These are phyloP conservation scores for Sambucus nigra DNA, from an alignment of 129 eudicot genomes.

Conservation along the genomic window DNA sequence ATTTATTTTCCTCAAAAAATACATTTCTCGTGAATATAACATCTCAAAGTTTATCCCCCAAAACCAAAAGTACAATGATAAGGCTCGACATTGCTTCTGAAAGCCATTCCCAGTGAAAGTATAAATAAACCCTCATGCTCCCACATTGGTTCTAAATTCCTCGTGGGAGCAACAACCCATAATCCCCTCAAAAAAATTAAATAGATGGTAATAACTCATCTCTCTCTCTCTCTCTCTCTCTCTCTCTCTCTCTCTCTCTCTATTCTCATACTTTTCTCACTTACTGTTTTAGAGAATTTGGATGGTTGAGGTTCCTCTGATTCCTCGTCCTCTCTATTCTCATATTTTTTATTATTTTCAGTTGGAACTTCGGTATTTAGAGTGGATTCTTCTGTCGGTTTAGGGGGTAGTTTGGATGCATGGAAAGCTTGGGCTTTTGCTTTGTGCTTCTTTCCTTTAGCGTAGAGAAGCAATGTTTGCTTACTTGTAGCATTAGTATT, in stretches of 20 bases:
- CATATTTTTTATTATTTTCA: constrained; percentile 24
- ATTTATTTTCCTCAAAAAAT: too few species aligned
- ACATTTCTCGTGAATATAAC: too few species aligned
- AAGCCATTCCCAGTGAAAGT: neutral
- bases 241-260: too few species aligned
- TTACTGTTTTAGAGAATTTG: constrained; percentile 25
- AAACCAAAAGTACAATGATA: neutral
- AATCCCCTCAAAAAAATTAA: neutral
- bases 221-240: too few species aligned
- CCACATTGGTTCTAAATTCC: neutral
- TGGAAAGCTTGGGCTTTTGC: constrained; percentile 87
- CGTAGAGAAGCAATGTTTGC: constrained; percentile 82
- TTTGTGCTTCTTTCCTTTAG: constrained; percentile 92
- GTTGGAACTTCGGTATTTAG: constrained; percentile 20
- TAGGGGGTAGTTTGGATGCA: constrained; percentile 67
- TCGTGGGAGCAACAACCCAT: neutral
- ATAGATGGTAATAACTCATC: neutral
- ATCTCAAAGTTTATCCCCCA: too few species aligned
- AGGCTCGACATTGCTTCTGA: neutral
- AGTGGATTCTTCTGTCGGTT: constrained; percentile 43
- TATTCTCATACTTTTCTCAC: constrained; percentile 35
- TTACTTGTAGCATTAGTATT: constrained; percentile 85
- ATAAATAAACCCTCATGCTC: neutral
- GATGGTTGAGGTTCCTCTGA: constrained; percentile 25
- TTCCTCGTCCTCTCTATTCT: constrained; percentile 12